Base-by-base conservation (phyloP, 257 asterid species). In the Solanum rostratum region DNA sequence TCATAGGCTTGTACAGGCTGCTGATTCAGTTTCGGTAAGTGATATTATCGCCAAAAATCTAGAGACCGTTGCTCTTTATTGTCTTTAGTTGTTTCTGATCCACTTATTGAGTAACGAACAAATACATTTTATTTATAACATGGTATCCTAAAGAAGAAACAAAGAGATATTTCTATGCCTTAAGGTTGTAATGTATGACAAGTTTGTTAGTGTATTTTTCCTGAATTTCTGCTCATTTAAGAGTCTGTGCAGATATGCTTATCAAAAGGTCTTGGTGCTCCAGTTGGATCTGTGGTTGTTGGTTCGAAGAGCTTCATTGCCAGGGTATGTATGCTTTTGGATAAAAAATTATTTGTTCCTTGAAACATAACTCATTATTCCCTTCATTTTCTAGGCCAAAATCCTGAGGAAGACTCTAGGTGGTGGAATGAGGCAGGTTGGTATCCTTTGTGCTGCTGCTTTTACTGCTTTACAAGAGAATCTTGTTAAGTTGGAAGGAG, bases 241-340 rank as follows among this genome's bases (percentile, higher is more conserved):
- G 84, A 41, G 12, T 73, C 53, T 88, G 52, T 85, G 86, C 87
- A 97, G 99, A 95, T 97, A 37, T 97, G 99, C 88, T 91, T 97
- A 50, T 95, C 99, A 9, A 97, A 97, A 91, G 99, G 99, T 82
- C 93, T 97, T 39, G 99, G 99, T 63, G 99, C 99, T 71, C 99
- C 99, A 18, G 99, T 92, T 49, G 99, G 99, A 85, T 90, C 94
- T 50, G 84, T 97, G 14, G 89, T 97, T 89, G 99, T 97, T 69
- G 99, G 99, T 89, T 90, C 99, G 5, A 89, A 89, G 86, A 71
- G 88, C 86, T 97, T 97, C 90, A 94, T 97, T 84, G 86, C 91
- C 86, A 93, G 84, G 98, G 99, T 95, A 89, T 78, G 68, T 45
- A 62, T 29, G 59, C 79, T 24, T 63, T 83, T 65, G 22, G 39